These are phyloP conservation scores for Brassica hybrid DNA, from an alignment of 441 rosid species.

Conservation along the genomic window DNA sequence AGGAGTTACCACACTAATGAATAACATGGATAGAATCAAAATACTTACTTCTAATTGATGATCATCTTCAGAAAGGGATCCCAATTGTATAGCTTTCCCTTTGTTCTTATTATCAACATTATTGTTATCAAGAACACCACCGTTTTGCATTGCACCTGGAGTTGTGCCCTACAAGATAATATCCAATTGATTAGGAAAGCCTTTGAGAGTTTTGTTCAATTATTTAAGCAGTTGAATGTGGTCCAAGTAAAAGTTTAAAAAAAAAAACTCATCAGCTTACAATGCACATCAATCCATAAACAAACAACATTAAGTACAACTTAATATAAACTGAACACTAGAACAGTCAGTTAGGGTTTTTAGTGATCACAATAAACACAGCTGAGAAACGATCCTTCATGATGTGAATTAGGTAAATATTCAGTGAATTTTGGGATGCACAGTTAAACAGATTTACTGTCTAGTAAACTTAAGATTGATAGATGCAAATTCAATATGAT, in stretches of 20 bases:
- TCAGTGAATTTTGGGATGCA: background rate
- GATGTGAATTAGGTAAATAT: constrained; percentile 8
- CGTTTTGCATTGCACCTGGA: constrained; percentile 51
- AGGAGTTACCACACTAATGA: constrained; percentile 3
- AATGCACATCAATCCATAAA: background rate
- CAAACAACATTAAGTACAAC: background rate
- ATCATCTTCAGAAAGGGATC: constrained; percentile 34
- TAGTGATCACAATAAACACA: background rate
- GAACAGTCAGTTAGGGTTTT: background rate
- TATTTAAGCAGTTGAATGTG: background rate
- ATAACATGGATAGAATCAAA: background rate
- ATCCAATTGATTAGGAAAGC: background rate
- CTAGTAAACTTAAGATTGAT: background rate
- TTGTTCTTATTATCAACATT: background rate
- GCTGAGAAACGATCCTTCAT: background rate
- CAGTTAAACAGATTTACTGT: constrained; percentile 17
- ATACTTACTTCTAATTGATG: constrained; percentile 44
- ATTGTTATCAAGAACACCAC: background rate
- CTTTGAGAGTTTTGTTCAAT: background rate
- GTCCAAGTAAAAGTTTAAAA: background rate
- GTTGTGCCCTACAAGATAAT: constrained; percentile 47
- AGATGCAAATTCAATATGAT: background rate
- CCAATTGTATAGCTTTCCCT: background rate
- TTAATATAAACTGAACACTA: background rate
- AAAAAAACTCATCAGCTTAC: background rate